A percentile compares a stretch with the other conserved stretches of the same genome.
Evolutionary conservation across 768 basidiomycete genomes (phyloP).

Genomic region (Hericium rajendrae): DNA sequence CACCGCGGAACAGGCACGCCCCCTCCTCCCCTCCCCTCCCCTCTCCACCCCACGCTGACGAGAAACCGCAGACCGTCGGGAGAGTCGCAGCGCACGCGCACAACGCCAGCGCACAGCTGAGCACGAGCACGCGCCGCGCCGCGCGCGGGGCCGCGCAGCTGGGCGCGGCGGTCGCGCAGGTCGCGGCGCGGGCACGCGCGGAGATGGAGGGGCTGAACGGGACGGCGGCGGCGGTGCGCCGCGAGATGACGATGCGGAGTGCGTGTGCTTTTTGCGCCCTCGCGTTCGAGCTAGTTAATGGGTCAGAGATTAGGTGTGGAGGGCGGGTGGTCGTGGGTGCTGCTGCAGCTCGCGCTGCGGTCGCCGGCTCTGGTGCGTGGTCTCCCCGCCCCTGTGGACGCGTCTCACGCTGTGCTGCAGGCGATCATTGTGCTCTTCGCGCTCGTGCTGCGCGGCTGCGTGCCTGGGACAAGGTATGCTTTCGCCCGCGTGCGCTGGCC

Average conservation of each 20-base stretch:
- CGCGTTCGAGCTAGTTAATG: neutral
- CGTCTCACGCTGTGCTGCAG: too few species aligned
- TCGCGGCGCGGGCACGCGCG: slow-evolving; percentile 6
- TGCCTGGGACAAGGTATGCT: too few species aligned
- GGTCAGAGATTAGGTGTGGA: too few species aligned
- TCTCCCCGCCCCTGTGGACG: neutral
- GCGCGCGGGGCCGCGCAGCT: slow-evolving; percentile 5
- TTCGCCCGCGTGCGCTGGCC: too few species aligned
- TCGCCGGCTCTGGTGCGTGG: slow-evolving; percentile 2
- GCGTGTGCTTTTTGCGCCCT: neutral
- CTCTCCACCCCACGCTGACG: neutral
- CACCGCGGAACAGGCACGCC: neutral
- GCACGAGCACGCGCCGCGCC: slow-evolving; percentile 5
- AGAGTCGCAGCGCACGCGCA: neutral
- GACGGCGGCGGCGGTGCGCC: neutral
- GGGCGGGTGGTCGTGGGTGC: neutral
- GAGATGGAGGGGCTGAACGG: slow-evolving; percentile 9
- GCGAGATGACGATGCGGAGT: neutral
- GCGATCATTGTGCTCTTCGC: too few species aligned
- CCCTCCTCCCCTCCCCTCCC: neutral
- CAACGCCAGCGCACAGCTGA: slow-evolving; percentile 1
- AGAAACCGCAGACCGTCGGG: neutral
- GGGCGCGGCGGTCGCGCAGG: slow-evolving; percentile 1
- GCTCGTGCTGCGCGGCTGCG: too few species aligned
- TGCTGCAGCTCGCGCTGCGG: neutral